A percentile compares a stretch with the other conserved stretches of the same genome.
Conservation (phyloP, 2,329 filamentous ascomycete species). For the Cladophialophora chaetospira region DNA sequence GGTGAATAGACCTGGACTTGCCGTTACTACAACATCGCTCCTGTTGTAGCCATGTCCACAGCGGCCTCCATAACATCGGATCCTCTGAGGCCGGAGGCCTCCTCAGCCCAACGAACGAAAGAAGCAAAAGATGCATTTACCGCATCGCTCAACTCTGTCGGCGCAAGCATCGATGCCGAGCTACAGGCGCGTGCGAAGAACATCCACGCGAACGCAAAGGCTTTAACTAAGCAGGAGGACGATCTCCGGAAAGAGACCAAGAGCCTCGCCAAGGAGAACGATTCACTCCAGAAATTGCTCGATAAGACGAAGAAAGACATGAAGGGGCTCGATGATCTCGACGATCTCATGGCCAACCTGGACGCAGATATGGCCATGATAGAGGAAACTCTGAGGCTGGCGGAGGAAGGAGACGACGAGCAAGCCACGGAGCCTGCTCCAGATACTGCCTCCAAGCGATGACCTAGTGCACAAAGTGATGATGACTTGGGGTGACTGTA, state of each 20-base stretch:
- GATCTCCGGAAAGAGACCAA: conserved; percentile 54
- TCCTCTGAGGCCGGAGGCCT: conserved; percentile 20
- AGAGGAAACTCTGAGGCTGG: conserved; percentile 45
- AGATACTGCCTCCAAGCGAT: not conserved
- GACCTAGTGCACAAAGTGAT: not conserved
- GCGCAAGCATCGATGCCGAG: conserved; percentile 54
- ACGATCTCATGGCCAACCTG: conserved; percentile 24
- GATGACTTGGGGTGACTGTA: too few species aligned
- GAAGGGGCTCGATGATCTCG: conserved; percentile 19
- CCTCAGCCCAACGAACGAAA: conserved; percentile 39
- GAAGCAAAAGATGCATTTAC: conserved; percentile 49
- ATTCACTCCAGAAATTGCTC: conserved; percentile 56
- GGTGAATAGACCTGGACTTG: not conserved
- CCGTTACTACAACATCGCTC: not conserved
- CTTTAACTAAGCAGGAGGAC: conserved; percentile 58
- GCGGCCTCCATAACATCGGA: conserved; percentile 11
- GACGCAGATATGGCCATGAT: conserved; percentile 38
- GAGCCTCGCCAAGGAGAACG: conserved; percentile 54
- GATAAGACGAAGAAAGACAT: conserved; percentile 54
- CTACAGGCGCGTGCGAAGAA: conserved; percentile 57
- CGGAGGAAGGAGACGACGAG: conserved; percentile 37
- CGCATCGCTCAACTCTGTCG: conserved; percentile 46
- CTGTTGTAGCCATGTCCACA: conserved; percentile 16
- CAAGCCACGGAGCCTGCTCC: conserved; percentile 9
- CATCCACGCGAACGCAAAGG: conserved; percentile 58